Evolutionary conservation across 73 alveolate genomes (phyloP).

Genomic region (Blepharisma japonicum): DNA sequence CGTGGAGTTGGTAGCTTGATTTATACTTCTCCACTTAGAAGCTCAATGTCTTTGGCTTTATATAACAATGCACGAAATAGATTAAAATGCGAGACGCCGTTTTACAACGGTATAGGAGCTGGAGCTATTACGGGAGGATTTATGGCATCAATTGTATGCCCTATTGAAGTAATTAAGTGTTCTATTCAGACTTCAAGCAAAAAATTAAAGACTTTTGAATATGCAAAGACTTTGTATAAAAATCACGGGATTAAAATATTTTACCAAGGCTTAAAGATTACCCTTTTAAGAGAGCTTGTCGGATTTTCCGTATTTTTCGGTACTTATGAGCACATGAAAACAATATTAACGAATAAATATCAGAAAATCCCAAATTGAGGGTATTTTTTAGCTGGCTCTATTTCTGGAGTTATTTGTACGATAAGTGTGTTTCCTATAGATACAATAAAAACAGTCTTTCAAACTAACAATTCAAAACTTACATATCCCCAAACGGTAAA

Average conservation of each 20-base stretch:
- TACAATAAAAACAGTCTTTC: background rate
- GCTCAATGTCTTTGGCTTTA: background rate
- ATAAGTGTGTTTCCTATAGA: background rate
- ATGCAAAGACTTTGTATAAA: background rate
- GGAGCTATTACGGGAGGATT: conserved; percentile 23
- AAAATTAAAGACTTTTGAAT: background rate
- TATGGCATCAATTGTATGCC: background rate
- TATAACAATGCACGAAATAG: background rate
- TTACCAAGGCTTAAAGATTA: background rate
- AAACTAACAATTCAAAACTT: background rate
- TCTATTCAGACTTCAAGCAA: background rate
- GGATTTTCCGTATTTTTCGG: conserved; percentile 22
- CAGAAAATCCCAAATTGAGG: background rate
- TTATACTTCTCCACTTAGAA: conserved; percentile 8
- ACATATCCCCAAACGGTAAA: background rate
- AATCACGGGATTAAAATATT: background rate
- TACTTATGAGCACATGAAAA: background rate
- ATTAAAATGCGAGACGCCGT: background rate
- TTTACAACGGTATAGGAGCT: background rate
- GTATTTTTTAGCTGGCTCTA: background rate
- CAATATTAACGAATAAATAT: background rate
- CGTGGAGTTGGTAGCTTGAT: background rate
- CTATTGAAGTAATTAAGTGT: conserved; percentile 7
- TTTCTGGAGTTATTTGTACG: conserved; percentile 17
- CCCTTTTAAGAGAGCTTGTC: background rate